These are phyloP conservation scores for Piper betle DNA, from an alignment of 164 flowering plant species.

Conservation along the genomic window DNA sequence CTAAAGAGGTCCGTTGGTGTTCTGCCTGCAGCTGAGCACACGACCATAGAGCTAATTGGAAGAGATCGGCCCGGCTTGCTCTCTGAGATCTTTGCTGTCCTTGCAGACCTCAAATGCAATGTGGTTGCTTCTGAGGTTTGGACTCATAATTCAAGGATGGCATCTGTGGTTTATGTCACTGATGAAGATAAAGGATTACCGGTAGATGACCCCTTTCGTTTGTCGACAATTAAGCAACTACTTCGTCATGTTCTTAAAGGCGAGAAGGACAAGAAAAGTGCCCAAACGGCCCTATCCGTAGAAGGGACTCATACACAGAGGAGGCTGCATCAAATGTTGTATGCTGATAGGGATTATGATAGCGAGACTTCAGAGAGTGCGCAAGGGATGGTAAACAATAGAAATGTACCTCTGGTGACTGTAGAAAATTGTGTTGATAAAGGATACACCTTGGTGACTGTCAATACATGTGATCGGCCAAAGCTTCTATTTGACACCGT, in stretches of 20 bases:
- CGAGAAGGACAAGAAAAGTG: constrained; percentile 44
- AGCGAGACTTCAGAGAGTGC: constrained; percentile 12
- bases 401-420: constrained; percentile 41
- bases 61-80: constrained; percentile 86
- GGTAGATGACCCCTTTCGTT: constrained; percentile 48
- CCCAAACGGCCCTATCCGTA: constrained; percentile 62
- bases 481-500: constrained; percentile 88
- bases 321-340: constrained; percentile 94
- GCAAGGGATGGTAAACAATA: constrained; percentile 16
- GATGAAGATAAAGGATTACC: constrained; percentile 48
- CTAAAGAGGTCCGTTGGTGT: constrained; percentile 67
- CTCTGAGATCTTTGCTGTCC: constrained; percentile 87
- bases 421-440: constrained; percentile 59
- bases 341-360: constrained; percentile 84
- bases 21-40: constrained; percentile 50
- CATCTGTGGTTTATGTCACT: constrained; percentile 78
- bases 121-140: constrained; percentile 86
- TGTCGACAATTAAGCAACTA: constrained; percentile 54
- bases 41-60: constrained; percentile 74
- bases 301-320: constrained; percentile 65
- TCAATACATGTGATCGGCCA: constrained; percentile 71
- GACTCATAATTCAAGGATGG: constrained; percentile 97
- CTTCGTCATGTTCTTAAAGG: constrained; percentile 64
- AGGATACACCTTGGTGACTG: constrained; percentile 67
- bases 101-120: constrained; percentile 76